Conservation (phyloP, 345 rosid genomes). For the Psidium friedrichsthalianum region DNA sequence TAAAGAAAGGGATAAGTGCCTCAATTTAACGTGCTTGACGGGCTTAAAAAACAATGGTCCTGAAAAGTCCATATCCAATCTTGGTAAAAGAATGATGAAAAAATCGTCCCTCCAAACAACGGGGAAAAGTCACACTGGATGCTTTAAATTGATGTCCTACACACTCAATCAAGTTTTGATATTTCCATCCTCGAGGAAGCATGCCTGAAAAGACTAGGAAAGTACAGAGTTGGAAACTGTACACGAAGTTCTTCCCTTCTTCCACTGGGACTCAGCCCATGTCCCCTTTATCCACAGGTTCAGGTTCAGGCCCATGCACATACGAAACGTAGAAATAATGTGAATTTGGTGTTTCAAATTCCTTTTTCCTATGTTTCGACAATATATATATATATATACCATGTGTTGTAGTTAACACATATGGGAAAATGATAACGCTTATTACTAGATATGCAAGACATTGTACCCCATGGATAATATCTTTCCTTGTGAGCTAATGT, state of each 20-base stretch:
- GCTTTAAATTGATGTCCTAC: neutral
- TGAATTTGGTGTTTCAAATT: neutral
- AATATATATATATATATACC: no score
- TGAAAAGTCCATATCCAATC: neutral
- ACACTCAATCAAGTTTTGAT: neutral
- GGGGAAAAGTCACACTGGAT: no score
- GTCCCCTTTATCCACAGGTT: neutral
- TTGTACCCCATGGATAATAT: no score
- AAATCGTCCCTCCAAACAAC: no score
- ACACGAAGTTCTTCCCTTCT: neutral
- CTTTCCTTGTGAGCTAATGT: no score
- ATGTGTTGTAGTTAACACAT: no score
- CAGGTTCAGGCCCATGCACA: neutral
- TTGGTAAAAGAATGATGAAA: neutral
- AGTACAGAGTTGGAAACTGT: no score
- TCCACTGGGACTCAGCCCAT: neutral
- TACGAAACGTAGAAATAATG: neutral
- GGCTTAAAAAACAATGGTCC: neutral
- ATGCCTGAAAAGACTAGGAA: no score
- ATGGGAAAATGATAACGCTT: no score
- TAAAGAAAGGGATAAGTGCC: neutral
- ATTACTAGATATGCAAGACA: no score
- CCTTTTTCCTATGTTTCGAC: no score
- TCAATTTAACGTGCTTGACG: neutral
- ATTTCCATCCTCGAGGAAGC: neutral